Evolutionary conservation across 2,329 filamentous ascomycete genomes (phyloP).

Genomic region (Mycosphaerella sp.): DNA sequence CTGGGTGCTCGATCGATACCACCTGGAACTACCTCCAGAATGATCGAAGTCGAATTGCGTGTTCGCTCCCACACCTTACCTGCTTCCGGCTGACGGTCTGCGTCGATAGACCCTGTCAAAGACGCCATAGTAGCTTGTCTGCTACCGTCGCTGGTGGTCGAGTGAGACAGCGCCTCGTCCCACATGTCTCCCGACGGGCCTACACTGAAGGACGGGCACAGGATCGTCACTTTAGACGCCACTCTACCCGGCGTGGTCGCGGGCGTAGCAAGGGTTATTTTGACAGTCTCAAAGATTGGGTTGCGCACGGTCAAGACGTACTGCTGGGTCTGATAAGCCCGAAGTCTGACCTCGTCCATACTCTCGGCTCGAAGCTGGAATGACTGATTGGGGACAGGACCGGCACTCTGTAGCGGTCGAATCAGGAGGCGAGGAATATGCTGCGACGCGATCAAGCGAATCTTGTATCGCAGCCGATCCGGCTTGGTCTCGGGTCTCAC

Average conservation of each 20-base stretch:
- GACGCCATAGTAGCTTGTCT: conserved; percentile 31
- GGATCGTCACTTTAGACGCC: conserved; percentile 74
- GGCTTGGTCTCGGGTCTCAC: conserved; percentile 91
- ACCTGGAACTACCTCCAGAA: conserved; percentile 76
- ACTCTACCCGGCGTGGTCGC: conserved; percentile 70
- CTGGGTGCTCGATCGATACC: conserved; percentile 29
- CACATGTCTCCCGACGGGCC: conserved; percentile 82
- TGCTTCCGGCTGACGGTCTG: conserved; percentile 63
- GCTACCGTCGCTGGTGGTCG: conserved; percentile 24
- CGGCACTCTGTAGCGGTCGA: conserved; percentile 46
- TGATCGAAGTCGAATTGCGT: conserved; percentile 89
- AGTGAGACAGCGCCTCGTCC: conserved; percentile 74
- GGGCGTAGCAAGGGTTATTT: conserved; percentile 80
- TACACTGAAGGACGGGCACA: conserved; percentile 91
- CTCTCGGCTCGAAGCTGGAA: conserved; percentile 25
- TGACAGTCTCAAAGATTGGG: conserved; percentile 85
- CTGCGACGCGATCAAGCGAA: conserved; percentile 75
- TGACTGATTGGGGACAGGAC: conserved; percentile 21
- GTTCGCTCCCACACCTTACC: conserved; percentile 96
- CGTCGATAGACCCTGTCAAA: conserved; percentile 38
- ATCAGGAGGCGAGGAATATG: conserved; percentile 81
- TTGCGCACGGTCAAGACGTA: conserved; percentile 89
- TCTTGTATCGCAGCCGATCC: conserved; percentile 76
- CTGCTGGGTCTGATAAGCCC: conserved; percentile 54
- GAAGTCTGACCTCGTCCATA: conserved; percentile 16